phyloP scores from a whole-genome alignment of 208 protist genomes.

The Porcisia deanei region DNA sequence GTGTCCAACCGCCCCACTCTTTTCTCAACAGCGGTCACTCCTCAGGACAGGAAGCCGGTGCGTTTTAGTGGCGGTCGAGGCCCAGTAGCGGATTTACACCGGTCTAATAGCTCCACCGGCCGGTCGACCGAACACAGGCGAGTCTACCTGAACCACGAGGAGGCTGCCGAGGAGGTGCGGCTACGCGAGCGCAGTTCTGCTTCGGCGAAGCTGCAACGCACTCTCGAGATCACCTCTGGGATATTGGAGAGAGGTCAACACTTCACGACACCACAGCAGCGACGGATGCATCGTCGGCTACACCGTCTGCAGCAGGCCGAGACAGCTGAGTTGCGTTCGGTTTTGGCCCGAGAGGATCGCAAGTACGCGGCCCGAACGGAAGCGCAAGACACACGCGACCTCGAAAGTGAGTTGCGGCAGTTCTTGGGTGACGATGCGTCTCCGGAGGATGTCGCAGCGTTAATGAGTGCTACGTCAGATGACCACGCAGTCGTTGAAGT shows the following conservation, averaged over 20 bases:
- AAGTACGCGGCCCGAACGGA: neutral
- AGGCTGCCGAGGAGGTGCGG: slow-evolving; percentile 3
- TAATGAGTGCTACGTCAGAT: slow-evolving; percentile 15
- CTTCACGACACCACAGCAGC: slow-evolving; percentile 26
- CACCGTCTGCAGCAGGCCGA: slow-evolving; percentile 26
- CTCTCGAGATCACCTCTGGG: slow-evolving; percentile 10
- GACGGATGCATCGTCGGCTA: slow-evolving; percentile 26
- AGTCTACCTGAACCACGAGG: slow-evolving; percentile 27
- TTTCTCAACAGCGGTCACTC: slow-evolving; percentile 7
- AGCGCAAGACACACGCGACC: slow-evolving; percentile 12
- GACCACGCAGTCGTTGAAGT: neutral
- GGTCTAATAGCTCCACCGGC: neutral
- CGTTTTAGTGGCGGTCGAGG: too few species aligned
- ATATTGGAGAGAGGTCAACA: slow-evolving; percentile 20
- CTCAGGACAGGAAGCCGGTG: neutral
- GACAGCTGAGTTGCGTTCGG: slow-evolving; percentile 14
- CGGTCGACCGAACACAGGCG: slow-evolving; percentile 7
- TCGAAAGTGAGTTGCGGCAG: slow-evolving; percentile 45
- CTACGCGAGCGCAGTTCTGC: slow-evolving; percentile 21
- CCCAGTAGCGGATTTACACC: neutral
- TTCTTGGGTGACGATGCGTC: slow-evolving; percentile 58
- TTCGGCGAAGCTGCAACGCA: slow-evolving; percentile 26
- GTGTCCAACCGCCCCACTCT: slow-evolving; percentile 20
- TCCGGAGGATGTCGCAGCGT: slow-evolving; percentile 12
- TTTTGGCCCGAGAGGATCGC: slow-evolving; percentile 15